phyloP scores from a whole-genome alignment of 495 filamentous ascomycete species.

The Podospora comata region DNA sequence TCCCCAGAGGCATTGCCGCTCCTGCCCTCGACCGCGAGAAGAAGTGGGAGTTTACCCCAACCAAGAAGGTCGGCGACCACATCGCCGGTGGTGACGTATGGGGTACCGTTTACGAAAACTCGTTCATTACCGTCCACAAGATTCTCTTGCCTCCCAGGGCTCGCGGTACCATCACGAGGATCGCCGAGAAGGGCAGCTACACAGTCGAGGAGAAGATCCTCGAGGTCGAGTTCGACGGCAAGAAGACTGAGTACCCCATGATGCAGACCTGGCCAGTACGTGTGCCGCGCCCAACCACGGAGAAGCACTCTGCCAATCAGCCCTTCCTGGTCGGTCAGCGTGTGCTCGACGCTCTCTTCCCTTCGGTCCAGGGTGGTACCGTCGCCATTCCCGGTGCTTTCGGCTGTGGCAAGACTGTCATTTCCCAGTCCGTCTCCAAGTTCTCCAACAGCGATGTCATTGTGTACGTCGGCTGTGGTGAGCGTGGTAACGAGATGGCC shows the following conservation, averaged over 20 bases:
- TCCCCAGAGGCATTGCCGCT: slow-evolving; percentile 88
- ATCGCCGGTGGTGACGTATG: slow-evolving; percentile 95
- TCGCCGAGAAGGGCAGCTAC: slow-evolving; percentile 85
- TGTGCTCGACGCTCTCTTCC: slow-evolving; percentile 96
- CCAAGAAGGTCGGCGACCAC: slow-evolving; percentile 90
- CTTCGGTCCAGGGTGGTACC: slow-evolving; percentile 93
- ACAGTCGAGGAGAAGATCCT: slow-evolving; percentile 92
- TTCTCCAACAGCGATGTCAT: slow-evolving; percentile 99
- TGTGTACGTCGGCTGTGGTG: slow-evolving; percentile 96
- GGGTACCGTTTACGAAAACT: slow-evolving; percentile 94
- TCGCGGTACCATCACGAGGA: slow-evolving; percentile 83
- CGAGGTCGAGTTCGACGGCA: slow-evolving; percentile 95
- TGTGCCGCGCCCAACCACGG: slow-evolving; percentile 83
- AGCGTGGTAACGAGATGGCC: slow-evolving; percentile 99
- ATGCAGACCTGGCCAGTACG: slow-evolving; percentile 99
- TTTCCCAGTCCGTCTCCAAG: slow-evolving; percentile 96
- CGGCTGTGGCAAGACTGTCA: slow-evolving; percentile 99
- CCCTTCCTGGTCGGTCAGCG: slow-evolving; percentile 96
- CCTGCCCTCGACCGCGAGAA: slow-evolving; percentile 82
- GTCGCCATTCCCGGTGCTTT: slow-evolving; percentile 98
- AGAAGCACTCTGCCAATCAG: slow-evolving; percentile 81
- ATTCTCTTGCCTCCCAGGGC: slow-evolving; percentile 91
- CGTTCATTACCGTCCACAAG: slow-evolving; percentile 89
- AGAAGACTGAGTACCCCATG: slow-evolving; percentile 89
- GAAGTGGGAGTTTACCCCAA: slow-evolving; percentile 94